Evolutionary conservation across 2,329 filamentous ascomycete genomes (phyloP), one percentile per base, ranked within the genome.

Genomic region (Aspergillus aculeatinus): DNA sequence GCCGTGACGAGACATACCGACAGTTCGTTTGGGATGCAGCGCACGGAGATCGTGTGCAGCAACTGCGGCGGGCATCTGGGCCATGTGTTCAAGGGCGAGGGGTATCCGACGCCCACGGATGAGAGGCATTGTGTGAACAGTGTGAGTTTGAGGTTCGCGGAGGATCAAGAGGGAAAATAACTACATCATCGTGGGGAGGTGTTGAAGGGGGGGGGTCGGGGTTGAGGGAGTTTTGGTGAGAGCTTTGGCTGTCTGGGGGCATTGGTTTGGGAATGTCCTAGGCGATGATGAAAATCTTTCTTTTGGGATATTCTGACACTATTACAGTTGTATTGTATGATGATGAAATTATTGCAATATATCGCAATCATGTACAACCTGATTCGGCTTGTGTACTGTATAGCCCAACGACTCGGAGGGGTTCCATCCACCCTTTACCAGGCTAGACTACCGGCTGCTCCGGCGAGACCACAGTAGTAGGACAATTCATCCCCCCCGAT

Each of bases 61-160:
- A 96, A 96, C 75, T 99, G 95, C 73, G 96, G 95, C 25, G 95
- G 95, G 2, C 92, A 96, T 77, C 75, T 96, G 61, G 92, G 92
- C 27, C 92, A 96, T 81, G 91, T 96, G 16, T 96, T 96, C 76
- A 94, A 95, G 81, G 92, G 92, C 12, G 92, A 96, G 77, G 89
- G 90, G 21, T 94, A 88, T 72, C 72, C 82, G 9, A 96, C 90
- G 23, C 92, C 95, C 5, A 98, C 93, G 21, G 89, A 99, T 75
- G 95, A 99, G 85, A 85, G 95, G 63, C 95, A 99, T 80, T 99
- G 95, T 73, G 95, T 99, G 60, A 99, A 98, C 74, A 95, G 91
- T 71, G 80, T 98, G 56, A 96, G 91, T 74, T 80, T 98, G 77
- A 95, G 87, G 68, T 98, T 99, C 73, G 84, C 81, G 1, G 81